Evolutionary conservation across 2,329 filamentous ascomycete genomes (phyloP), one percentile per base, ranked within the genome.

Genomic region (Botryotinia narcissicola): DNA sequence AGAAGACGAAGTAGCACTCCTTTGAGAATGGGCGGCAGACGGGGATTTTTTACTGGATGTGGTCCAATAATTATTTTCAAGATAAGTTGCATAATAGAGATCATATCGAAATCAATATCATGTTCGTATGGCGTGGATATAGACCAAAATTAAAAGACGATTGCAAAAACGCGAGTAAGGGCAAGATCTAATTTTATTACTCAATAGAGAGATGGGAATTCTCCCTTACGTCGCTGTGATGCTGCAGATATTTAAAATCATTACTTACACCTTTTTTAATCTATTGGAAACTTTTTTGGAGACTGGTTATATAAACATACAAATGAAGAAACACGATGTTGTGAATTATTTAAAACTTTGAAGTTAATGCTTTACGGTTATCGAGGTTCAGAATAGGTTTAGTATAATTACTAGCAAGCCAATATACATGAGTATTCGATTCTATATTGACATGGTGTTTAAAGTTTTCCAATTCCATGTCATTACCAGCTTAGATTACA

Each of bases 351-450:
- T 46, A 1, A 46, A 9, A 48, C 22, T 25, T 48, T 48, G 9
- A 25, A 25, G 8, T 22, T 46, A 4, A 46, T 20, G 22, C 20
- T 25, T 48, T 48, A 1, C 10, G 10, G 8, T 51, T 14, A 10
- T n/a, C 2, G 1, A 48, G 22, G 5, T n/a, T 14, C 1, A 51
- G 1, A n/a, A 51, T 6, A n/a, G 22, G 1, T 25, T 51, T n/a
- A 7, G 48, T 5, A n/a, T 51, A 14, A n/a, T n/a, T n/a, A n/a
- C 25, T n/a, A n/a, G 48, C 6, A 6, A n/a, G 22, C 48, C 22
- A 51, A 4, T 1, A 46, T 22, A 46, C 7, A 46, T 48, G 20
- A 48, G 9, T 25, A 48, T 25, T 48, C 46, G 46, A 51, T 51
- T 6, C 46, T 14, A n/a, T 48, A 22, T 5, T 48, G 46, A 48